A percentile compares a stretch with the other conserved stretches of the same genome.
phyloP scores from a whole-genome alignment of 148 eudicot species.

The Persicaria tinctoria region DNA sequence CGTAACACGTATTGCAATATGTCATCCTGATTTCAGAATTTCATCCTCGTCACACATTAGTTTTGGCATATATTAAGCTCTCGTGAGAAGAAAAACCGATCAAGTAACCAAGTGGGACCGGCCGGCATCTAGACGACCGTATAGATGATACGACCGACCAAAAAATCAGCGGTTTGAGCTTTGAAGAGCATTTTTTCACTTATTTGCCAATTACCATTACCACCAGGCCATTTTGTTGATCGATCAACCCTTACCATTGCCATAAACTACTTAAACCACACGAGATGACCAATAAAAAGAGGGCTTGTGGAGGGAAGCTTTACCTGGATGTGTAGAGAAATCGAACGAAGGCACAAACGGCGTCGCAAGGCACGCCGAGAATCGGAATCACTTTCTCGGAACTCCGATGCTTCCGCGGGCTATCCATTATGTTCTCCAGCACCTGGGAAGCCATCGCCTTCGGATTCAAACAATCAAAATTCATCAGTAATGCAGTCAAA shows the following conservation, averaged over 20 bases:
- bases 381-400: conserved; percentile 42
- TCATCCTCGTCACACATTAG: background rate
- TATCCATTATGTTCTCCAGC: conserved; percentile 45
- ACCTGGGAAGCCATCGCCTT: conserved; percentile 74
- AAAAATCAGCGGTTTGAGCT: background rate
- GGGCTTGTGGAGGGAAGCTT: conserved; percentile 5
- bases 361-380: conserved; percentile 68
- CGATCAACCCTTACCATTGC: no score
- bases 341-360: conserved; percentile 59
- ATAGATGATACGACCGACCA: background rate
- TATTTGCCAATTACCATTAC: no score
- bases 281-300: background rate
- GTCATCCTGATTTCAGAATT: background rate
- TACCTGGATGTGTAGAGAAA: conserved; percentile 54
- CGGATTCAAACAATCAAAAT: background rate
- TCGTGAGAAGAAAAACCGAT: background rate
- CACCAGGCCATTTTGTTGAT: no score
- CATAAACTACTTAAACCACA: no score
- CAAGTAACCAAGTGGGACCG: conserved; percentile 2
- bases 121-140: background rate
- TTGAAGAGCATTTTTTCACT: no score
- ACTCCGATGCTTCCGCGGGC: conserved; percentile 37
- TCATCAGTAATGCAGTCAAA: background rate
- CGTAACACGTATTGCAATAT: background rate
- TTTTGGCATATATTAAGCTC: background rate